These are phyloP conservation scores for Cladosporium colombiae DNA, from an alignment of 2,329 filamentous ascomycete species.

Conservation along the genomic window DNA sequence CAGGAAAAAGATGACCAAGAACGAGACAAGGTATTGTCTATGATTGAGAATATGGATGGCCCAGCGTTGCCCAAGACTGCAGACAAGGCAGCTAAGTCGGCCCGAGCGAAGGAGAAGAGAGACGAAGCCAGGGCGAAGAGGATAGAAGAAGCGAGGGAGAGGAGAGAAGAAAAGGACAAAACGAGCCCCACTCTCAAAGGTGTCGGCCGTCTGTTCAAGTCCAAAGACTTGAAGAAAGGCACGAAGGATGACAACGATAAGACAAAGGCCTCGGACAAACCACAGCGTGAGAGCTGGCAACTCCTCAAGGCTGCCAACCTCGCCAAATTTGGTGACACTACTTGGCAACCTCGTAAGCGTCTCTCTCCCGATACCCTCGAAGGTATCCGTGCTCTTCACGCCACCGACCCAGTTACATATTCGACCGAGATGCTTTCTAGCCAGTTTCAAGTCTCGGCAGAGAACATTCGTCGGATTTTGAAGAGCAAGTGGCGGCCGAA, in stretches of 20 bases:
- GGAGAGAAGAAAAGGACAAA: not conserved
- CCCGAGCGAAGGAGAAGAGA: conserved; percentile 7
- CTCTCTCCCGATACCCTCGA: conserved; percentile 89
- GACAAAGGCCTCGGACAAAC: conserved; percentile 15
- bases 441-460: conserved; percentile 82
- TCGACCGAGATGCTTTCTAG: conserved; percentile 71
- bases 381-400: conserved; percentile 82
- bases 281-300: conserved; percentile 62
- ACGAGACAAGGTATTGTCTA: conserved; percentile 25
- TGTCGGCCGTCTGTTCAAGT: not conserved
- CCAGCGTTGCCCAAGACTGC: conserved; percentile 13
- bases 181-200: not conserved
- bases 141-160: not conserved
- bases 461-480: conserved; percentile 84
- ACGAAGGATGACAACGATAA: conserved; percentile 16
- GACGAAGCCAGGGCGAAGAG: not conserved
- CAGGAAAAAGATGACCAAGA: conserved; percentile 18
- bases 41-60: conserved; percentile 27
- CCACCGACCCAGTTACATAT: conserved; percentile 74
- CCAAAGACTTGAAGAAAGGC: conserved; percentile 6
- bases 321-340: conserved; percentile 72
- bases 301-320: conserved; percentile 73
- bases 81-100: conserved; percentile 17
- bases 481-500: conserved; percentile 72
- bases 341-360: conserved; percentile 81